These are phyloP conservation scores for Cenchrus purpureus DNA, from an alignment of 176 grass and related monocot species.

Conservation along the genomic window DNA sequence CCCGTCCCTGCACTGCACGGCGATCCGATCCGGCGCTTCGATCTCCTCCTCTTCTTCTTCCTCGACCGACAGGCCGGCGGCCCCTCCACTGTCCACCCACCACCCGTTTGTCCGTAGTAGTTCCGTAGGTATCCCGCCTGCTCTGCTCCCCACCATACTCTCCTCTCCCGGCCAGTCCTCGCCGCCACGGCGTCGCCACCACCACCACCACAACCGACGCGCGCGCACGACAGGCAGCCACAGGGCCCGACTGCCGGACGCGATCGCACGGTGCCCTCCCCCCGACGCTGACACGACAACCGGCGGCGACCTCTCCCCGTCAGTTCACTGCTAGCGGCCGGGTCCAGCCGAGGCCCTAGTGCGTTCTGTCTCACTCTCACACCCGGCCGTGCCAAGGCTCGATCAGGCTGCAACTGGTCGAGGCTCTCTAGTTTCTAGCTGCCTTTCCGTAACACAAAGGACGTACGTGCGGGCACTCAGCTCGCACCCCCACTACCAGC, in stretches of 20 bases:
- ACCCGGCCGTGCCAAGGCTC: not conserved
- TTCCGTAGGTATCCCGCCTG: not conserved
- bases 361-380: slow-evolving; percentile 24
- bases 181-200: slow-evolving; percentile 7
- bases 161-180: not conserved
- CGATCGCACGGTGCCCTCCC: not conserved
- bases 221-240: not conserved
- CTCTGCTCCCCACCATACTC: not conserved
- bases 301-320: not conserved
- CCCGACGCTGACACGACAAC: slow-evolving; percentile 9
- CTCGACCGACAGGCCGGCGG: not conserved
- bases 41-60: not conserved
- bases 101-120: not conserved
- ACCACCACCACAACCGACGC: slow-evolving; percentile 17
- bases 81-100: not conserved
- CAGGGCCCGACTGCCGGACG: too few relatives aligned
- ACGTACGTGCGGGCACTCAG: slow-evolving; percentile 33
- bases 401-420: too few relatives aligned
- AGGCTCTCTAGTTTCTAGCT: too few relatives aligned
- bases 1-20: not conserved
- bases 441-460: slow-evolving; percentile 43
- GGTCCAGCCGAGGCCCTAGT: not conserved
- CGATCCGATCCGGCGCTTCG: too few relatives aligned
- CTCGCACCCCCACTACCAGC: not conserved
- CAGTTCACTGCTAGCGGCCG: not conserved